Percentiles rank a stretch among this genome's conserved stretches.
These are phyloP conservation scores for Pseudogymnoascus sp. DNA, from an alignment of 2,329 filamentous ascomycete genomes.

Conservation along the genomic window DNA sequence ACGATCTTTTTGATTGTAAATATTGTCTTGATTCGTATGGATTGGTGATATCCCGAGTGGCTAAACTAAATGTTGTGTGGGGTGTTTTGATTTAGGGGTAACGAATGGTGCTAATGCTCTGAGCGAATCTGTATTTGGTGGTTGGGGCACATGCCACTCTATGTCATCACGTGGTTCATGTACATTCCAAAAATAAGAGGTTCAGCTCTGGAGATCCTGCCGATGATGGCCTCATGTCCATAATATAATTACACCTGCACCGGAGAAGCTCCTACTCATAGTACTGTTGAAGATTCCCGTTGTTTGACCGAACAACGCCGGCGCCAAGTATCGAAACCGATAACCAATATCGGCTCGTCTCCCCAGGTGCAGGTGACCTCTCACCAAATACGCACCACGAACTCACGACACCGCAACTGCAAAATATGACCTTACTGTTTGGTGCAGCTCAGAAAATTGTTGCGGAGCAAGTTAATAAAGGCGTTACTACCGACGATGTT, in stretches of 20 bases:
- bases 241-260: not conserved
- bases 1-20: not conserved
- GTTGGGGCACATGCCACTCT: no score
- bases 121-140: not conserved
- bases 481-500: not conserved
- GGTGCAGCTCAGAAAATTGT: not conserved
- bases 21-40: not conserved
- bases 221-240: not conserved
- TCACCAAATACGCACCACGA: not conserved
- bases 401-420: not conserved
- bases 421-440: slow-evolving; percentile 5
- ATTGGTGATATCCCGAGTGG: not conserved
- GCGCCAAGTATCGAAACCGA: not conserved
- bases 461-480: not conserved
- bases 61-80: not conserved
- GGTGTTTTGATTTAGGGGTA: not conserved
- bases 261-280: not conserved
- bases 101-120: not conserved
- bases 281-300: not conserved
- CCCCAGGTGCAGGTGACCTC: not conserved
- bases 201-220: not conserved
- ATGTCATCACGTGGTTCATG: not conserved
- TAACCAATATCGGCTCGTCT: not conserved
- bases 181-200: not conserved
- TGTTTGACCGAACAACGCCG: not conserved